These are phyloP conservation scores for Volutella citrinella DNA, from an alignment of 2,329 filamentous ascomycete genomes.

Conservation along the genomic window DNA sequence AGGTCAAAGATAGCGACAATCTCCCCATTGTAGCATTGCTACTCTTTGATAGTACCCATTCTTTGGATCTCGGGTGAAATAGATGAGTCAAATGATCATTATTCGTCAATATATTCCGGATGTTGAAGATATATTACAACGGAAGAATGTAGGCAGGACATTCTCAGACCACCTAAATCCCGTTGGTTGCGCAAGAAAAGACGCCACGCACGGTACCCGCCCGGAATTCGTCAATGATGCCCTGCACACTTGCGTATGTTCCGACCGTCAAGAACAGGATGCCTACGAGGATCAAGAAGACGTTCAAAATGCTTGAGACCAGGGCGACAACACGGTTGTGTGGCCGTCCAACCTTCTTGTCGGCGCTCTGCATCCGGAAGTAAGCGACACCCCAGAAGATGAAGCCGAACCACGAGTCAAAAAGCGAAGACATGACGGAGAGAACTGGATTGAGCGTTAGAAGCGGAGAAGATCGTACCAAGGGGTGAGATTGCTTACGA, in stretches of 20 bases:
- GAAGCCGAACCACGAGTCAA: constrained; percentile 92
- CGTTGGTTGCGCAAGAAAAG: constrained; percentile 72
- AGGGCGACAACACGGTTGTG: constrained; percentile 49
- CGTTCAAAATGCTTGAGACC: constrained; percentile 63
- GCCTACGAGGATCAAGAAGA: constrained; percentile 70
- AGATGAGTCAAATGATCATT: too few species aligned
- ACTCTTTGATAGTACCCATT: too few species aligned
- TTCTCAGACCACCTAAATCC: too few species aligned
- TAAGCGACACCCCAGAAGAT: constrained; percentile 91
- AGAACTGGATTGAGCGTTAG: constrained; percentile 41
- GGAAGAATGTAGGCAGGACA: too few species aligned
- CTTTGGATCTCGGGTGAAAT: too few species aligned
- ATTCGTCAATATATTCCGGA: too few species aligned
- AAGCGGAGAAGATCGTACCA: fast-evolving
- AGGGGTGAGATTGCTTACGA: constrained; percentile 37
- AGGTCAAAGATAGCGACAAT: too few species aligned
- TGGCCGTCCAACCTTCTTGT: constrained; percentile 50
- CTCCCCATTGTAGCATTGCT: too few species aligned
- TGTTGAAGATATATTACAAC: too few species aligned
- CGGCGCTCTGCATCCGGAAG: constrained; percentile 69
- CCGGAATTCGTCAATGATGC: constrained; percentile 71
- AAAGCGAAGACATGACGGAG: constrained; percentile 81
- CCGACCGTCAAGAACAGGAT: constrained; percentile 79
- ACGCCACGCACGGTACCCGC: constrained; percentile 63
- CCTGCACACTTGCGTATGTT: constrained; percentile 75